Conservation (phyloP, 352 stramenopile species). For the Blastocystis sp. region DNA sequence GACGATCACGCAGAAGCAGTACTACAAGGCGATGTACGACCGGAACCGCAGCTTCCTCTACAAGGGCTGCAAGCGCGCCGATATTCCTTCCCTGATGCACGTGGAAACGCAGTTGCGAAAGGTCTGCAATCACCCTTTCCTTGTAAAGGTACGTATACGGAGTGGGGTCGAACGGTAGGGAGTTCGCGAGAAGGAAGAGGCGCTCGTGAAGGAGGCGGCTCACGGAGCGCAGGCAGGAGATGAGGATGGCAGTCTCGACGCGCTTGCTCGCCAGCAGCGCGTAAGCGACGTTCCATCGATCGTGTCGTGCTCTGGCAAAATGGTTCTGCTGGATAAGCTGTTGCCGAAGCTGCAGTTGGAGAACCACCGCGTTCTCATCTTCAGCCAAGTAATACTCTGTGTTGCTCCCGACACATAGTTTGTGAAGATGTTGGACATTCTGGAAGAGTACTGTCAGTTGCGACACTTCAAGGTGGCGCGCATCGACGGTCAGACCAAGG, state of each 20-base stretch:
- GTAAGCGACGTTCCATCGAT: neutral
- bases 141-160: constrained; percentile 66
- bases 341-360: constrained; percentile 79
- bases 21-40: constrained; percentile 84
- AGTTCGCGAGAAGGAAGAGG: constrained; percentile 54
- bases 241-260: neutral
- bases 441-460: constrained; percentile 80
- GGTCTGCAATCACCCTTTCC: constrained; percentile 81
- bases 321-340: constrained; percentile 67
- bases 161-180: neutral
- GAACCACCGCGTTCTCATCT: constrained; percentile 84
- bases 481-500: constrained; percentile 77
- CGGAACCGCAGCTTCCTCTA: constrained; percentile 67
- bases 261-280: neutral
- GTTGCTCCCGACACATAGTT: constrained; percentile 59
- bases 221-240: neutral
- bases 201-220: neutral
- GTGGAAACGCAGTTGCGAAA: constrained; percentile 83
- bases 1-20: constrained; percentile 90
- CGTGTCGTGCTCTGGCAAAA: constrained; percentile 63
- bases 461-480: constrained; percentile 76
- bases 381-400: constrained; percentile 71
- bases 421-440: constrained; percentile 78
- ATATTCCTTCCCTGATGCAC: constrained; percentile 69
- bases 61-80: constrained; percentile 49